Base-by-base conservation (phyloP, 805 yeast genomes). In the Starmera caribaea region DNA sequence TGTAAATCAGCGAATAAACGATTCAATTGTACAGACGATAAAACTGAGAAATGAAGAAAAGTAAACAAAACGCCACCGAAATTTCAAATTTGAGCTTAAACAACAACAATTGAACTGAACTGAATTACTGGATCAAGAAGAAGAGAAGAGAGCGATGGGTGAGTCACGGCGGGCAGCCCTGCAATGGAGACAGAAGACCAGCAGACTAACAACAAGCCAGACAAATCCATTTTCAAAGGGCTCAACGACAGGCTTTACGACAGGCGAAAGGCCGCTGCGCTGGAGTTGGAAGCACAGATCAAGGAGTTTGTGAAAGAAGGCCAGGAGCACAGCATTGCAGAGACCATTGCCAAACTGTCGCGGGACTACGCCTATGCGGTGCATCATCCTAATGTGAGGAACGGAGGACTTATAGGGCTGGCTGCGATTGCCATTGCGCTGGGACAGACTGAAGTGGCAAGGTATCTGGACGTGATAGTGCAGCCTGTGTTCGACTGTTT, bases 351-450 rank as follows among this genome's bases (percentile, higher is more conserved):
- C 42, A 95, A 88, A 54, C 65, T 92, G 41, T 72, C 86, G 37
- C 67, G 79, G 32, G 88, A 82, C 48, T 82, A 75, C 54, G 87
- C 90, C 1, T 81, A 86, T 65, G 75, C 96, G 32, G 74, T 83
- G 41, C 84, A 89, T 66, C 79, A 85, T 62, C 78, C 96, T 38
- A 71, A 83, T 69, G 86, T 95, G 6, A 74, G 96, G 50, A 89
- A 88, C 68, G 98, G 98, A 14, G 97, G 97, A 0, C 69, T 90
- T 33, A 90, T 95, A 48, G 97, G 97, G 0, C 65, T 92, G 15
- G 98, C 97, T 5, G 95, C 96, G 11, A 92, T 88, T 4, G 88
- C 96, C 0, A 89, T 92, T 41, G 97, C 97, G 0, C 62, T 92
- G 27, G 97, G 97, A 2, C 72, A 69, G 32, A 76, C 76, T 48